A percentile compares a stretch with the other conserved stretches of the same genome.
Conservation (phyloP, 2,329 filamentous ascomycete genomes). For the Amauroascus niger region DNA sequence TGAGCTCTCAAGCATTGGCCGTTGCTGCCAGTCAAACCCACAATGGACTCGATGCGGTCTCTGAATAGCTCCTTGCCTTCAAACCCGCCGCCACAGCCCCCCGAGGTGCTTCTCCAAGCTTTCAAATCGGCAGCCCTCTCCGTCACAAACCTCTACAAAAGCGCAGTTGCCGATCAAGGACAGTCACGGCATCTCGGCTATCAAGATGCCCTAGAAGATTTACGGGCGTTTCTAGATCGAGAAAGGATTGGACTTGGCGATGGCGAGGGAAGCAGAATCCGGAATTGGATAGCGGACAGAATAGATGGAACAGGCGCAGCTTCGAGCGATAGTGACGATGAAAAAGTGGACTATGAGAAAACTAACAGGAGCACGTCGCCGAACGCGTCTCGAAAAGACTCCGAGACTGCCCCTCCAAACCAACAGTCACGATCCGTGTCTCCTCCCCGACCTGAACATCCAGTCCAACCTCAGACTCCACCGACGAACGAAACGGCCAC, state of each 20-base stretch:
- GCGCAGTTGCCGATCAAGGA: conserved; percentile 66
- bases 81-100: conserved; percentile 38
- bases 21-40: background rate
- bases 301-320: conserved; percentile 35
- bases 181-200: conserved; percentile 73
- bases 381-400: conserved; percentile 26
- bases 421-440: conserved; percentile 27
- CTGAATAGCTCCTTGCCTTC: conserved; percentile 53
- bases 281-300: conserved; percentile 49
- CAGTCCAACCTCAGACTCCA: conserved; percentile 14
- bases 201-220: conserved; percentile 84
- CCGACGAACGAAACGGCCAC: conserved; percentile 11
- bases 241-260: conserved; percentile 68
- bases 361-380: conserved; percentile 32
- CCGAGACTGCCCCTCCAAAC: conserved; percentile 23
- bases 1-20: background rate
- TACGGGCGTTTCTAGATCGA: conserved; percentile 75
- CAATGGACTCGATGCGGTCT: conserved; percentile 56
- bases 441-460: conserved; percentile 22
- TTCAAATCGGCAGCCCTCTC: conserved; percentile 90
- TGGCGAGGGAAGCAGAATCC: conserved; percentile 61
- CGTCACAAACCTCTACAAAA: conserved; percentile 94
- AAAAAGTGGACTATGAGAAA: conserved; percentile 32
- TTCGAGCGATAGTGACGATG: conserved; percentile 38
- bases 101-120: conserved; percentile 61